Base-by-base conservation (phyloP, 2,329 filamentous ascomycete species). In the Cercospora citrullina region DNA sequence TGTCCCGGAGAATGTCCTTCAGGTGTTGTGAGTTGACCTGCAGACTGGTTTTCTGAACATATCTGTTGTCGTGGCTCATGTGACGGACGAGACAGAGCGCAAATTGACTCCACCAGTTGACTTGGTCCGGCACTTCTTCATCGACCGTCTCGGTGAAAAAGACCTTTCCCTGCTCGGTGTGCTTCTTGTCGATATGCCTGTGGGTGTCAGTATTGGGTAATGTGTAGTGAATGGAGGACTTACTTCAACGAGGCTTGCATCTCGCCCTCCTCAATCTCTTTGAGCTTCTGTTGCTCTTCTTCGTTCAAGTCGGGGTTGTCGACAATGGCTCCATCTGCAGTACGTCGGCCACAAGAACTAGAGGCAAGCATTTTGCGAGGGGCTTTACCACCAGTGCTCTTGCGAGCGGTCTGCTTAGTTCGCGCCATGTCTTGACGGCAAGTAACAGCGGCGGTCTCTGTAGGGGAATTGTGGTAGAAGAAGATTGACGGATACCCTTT, bases 11-110 rank as follows among this genome's bases (percentile, higher is more conserved):
- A n/a, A 76, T 71, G n/a, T 74, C 70, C 58, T 76, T 75, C n/a
- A 75, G 68, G 42, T 76, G 72, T 33, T 73, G 71, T 5, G 73
- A 76, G 63, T 77, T 77, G 66, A 76, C 67, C 61, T 70, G 75
- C 28, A 77, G 66, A 36, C 66, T 70, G 18, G 66, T 67, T 60
- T 71, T 71, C 51, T 72, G 64, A 1, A 75, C 72, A 9, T 58
- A 62, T 53, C 68, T 72, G 59, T 69, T 71, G 67, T 53, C 59
- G 9, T 31, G 30, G 39, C 66, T 64, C 68, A 73, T 64, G 63
- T 69, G 65, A 26, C 71, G 63, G 18, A 72, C 69, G 2, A 73
- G 66, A 30, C 71, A 73, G 5, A 73, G 60, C 12, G 72, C 73
- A 26, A 71, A 74, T 39, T 73, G 72, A 45, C 66, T 71, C 72